phyloP scores from a whole-genome alignment of 78 protist genomes.

The Dictyostelium firmibasis region DNA sequence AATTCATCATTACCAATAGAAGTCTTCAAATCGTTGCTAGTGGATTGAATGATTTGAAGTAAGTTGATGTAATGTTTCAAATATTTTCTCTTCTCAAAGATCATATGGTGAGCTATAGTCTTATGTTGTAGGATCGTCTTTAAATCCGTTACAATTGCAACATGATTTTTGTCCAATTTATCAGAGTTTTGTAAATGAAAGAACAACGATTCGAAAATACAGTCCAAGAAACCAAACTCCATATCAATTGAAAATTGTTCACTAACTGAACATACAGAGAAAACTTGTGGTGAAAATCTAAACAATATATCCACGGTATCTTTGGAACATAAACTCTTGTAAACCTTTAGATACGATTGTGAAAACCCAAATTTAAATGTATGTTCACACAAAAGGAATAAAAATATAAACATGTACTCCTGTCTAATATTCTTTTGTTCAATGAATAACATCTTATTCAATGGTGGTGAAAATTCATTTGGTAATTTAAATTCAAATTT shows the following conservation, averaged over 20 bases:
- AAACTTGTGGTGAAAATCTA: slow-evolving; percentile 64
- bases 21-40: background rate
- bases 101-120: background rate
- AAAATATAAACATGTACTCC: slow-evolving; percentile 3
- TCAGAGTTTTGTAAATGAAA: background rate
- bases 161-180: slow-evolving; percentile 18
- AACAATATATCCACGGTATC: slow-evolving; percentile 1
- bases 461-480: slow-evolving; percentile 35
- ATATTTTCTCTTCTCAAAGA: slow-evolving; percentile 17
- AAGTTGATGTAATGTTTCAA: background rate
- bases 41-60: background rate
- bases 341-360: slow-evolving; percentile 20
- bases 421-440: background rate
- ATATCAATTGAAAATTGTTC: background rate
- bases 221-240: slow-evolving; percentile 22
- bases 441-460: background rate
- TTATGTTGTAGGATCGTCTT: slow-evolving; percentile 26
- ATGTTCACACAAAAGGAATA: slow-evolving; percentile 48
- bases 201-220: slow-evolving; percentile 8
- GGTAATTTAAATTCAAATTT: slow-evolving; percentile 2
- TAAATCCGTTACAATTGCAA: slow-evolving; percentile 25
- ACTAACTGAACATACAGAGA: slow-evolving; percentile 17
- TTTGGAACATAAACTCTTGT: background rate
- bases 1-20: background rate
- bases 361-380: slow-evolving; percentile 60